These are phyloP conservation scores for Phoma sp. DNA, from an alignment of 2,329 filamentous ascomycete species.

Conservation along the genomic window DNA sequence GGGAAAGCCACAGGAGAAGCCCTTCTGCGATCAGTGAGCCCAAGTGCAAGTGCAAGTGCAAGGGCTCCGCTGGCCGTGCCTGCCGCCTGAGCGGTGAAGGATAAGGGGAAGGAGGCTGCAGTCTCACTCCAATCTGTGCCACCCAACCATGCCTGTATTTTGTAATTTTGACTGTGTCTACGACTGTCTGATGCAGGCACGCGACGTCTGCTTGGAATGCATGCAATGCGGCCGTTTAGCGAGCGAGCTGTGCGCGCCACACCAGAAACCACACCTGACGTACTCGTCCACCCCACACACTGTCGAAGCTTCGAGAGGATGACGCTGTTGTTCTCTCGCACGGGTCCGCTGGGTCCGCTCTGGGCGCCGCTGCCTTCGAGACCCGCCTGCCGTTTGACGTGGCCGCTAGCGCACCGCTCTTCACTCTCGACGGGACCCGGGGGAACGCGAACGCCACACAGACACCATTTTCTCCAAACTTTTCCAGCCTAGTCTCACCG, in stretches of 20 bases:
- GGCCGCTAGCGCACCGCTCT: constrained; percentile 35
- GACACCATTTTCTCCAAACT: constrained; percentile 17
- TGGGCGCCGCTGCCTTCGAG: constrained; percentile 23
- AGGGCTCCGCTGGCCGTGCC: constrained; percentile 11
- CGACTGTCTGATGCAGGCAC: neutral
- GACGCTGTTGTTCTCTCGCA: constrained; percentile 5
- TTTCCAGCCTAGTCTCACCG: constrained; percentile 29
- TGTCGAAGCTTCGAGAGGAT: constrained; percentile 17
- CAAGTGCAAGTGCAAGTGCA: neutral
- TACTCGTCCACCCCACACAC: neutral
- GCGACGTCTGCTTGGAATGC: constrained; percentile 6
- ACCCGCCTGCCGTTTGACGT: constrained; percentile 36
- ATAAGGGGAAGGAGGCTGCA: no score
- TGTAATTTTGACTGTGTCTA: neutral
- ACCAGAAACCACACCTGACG: constrained; percentile 7
- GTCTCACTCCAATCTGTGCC: no score
- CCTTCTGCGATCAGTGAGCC: constrained; percentile 9
- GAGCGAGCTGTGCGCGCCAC: constrained; percentile 20
- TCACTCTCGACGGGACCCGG: constrained; percentile 21
- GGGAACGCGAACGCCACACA: constrained; percentile 29
- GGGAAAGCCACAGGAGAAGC: constrained; percentile 22
- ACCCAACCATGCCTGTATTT: neutral
- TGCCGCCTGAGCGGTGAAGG: constrained; percentile 15
- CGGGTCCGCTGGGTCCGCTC: neutral
- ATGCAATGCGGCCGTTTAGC: constrained; percentile 3